Percentiles rank a stretch among this genome's conserved stretches.
These are phyloP conservation scores for Waitea zeae DNA, from an alignment of 1,284 basidiomycete genomes.

Conservation along the genomic window DNA sequence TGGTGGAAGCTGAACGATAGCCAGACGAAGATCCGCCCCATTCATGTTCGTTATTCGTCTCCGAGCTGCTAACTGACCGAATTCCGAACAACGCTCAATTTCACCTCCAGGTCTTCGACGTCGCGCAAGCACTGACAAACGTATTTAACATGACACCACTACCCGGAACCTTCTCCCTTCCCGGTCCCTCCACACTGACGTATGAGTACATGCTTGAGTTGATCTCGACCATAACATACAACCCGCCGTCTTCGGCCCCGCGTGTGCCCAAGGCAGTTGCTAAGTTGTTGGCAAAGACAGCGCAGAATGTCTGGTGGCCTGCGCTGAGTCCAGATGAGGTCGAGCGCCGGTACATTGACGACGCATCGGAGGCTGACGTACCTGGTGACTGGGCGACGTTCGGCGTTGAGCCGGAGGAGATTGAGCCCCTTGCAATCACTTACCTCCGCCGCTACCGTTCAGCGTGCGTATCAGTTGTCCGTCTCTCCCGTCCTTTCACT, in stretches of 20 bases:
- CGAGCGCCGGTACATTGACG: constrained; percentile 75
- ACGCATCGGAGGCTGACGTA: constrained; percentile 35
- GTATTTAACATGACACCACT: constrained; percentile 49
- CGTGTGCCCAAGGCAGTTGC: constrained; percentile 70
- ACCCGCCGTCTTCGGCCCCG: constrained; percentile 48
- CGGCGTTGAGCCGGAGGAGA: constrained; percentile 59
- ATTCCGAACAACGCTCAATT: constrained; percentile 1
- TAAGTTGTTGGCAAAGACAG: constrained; percentile 41
- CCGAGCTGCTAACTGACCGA: not conserved
- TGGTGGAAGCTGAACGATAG: constrained; percentile 90
- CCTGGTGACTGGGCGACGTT: constrained; percentile 48
- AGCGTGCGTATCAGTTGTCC: constrained; percentile 32
- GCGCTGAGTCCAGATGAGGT: constrained; percentile 87
- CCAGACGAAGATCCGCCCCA: constrained; percentile 76
- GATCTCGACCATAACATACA: constrained; percentile 69
- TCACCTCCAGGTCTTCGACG: constrained; percentile 61
- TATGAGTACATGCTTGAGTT: constrained; percentile 76
- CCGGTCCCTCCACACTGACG: constrained; percentile 80
- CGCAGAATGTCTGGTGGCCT: constrained; percentile 87
- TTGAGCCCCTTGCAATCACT: constrained; percentile 84
- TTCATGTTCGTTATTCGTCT: constrained; percentile 51
- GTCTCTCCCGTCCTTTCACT: constrained; percentile 6
- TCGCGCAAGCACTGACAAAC: constrained; percentile 81
- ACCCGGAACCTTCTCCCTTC: constrained; percentile 63
- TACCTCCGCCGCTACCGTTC: constrained; percentile 85